A percentile compares a stretch with the other conserved stretches of the same genome.
Evolutionary conservation across 2,329 filamentous ascomycete species (phyloP).

Genomic region (Aureobasidium sp.): DNA sequence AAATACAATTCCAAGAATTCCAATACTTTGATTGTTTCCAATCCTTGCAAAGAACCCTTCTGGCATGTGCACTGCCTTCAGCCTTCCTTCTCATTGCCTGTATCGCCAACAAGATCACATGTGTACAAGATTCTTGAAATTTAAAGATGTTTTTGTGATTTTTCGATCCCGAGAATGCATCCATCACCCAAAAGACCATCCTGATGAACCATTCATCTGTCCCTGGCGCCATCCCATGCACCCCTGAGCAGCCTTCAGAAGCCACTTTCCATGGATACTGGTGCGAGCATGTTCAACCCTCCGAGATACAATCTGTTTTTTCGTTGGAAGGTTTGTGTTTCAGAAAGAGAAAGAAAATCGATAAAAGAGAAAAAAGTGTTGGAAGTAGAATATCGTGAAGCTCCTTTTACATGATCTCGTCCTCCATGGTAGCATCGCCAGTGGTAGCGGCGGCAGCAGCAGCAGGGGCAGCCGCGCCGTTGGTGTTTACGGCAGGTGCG

Average conservation of each 20-base stretch:
- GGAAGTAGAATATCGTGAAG: neutral
- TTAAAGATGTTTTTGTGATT: neutral
- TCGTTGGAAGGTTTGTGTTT: neutral
- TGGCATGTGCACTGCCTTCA: neutral
- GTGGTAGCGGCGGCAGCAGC: slow-evolving; percentile 44
- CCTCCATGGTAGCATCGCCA: slow-evolving; percentile 47
- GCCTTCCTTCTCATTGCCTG: neutral
- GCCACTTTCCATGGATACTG: neutral
- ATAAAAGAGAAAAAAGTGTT: neutral
- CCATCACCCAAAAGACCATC: neutral
- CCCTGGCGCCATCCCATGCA: neutral
- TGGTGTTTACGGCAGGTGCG: slow-evolving; percentile 39
- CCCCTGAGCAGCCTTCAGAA: neutral
- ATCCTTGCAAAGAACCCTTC: neutral
- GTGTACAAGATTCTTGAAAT: neutral
- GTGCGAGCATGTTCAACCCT: neutral
- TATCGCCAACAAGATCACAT: neutral
- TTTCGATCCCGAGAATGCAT: neutral
- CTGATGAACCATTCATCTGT: neutral
- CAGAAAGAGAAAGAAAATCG: neutral
- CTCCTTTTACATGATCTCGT: slow-evolving; percentile 46
- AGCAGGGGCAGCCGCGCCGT: slow-evolving; percentile 35
- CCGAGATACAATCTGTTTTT: neutral
- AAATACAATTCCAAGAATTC: neutral
- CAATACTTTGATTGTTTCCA: neutral